Percentiles rank a stretch among this genome's conserved stretches.
phyloP scores from a whole-genome alignment of 2,329 filamentous ascomycete genomes.

The Aspergillus ochraceoroseus region DNA sequence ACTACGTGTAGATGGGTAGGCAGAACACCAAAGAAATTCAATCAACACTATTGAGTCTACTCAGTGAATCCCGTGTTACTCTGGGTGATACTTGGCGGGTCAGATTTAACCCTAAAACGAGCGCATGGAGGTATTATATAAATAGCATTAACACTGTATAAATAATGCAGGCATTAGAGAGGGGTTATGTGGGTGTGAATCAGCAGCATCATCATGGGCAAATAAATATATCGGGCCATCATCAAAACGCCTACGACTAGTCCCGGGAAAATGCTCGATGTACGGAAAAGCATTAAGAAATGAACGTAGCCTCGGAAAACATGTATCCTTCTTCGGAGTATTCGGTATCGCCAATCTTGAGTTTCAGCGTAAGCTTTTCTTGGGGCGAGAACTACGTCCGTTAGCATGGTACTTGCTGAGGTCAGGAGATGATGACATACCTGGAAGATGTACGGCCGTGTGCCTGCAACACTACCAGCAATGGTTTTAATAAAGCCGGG shows the following conservation, averaged over 20 bases:
- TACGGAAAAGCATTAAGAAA: conserved; percentile 54
- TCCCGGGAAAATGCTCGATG: conserved; percentile 26
- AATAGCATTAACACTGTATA: conserved; percentile 24
- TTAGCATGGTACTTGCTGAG: conserved; percentile 17
- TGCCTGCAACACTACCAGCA: conserved; percentile 79
- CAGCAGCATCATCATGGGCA: conserved; percentile 23
- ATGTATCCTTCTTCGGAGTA: conserved; percentile 70
- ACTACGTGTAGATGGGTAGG: no score
- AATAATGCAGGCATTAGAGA: conserved; percentile 19
- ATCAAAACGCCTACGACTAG: conserved; percentile 30
- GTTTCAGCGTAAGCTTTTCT: conserved; percentile 65
- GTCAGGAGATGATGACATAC: conserved; percentile 46
- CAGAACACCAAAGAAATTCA: no score
- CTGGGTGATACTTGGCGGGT: no score
- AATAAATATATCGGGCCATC: conserved; percentile 29
- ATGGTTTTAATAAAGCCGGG: conserved; percentile 94
- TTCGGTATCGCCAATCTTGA: conserved; percentile 79
- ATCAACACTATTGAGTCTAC: no score
- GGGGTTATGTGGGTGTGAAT: conserved; percentile 17
- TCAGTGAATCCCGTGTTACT: no score
- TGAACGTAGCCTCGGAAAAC: conserved; percentile 94
- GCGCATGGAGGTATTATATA: no score
- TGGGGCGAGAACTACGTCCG: conserved; percentile 62
- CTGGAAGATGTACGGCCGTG: conserved; percentile 97
- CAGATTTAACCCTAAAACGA: no score